Evolutionary conservation across 1,139 yeast genomes (phyloP).

Genomic region (Suhomyces yuchorum): DNA sequence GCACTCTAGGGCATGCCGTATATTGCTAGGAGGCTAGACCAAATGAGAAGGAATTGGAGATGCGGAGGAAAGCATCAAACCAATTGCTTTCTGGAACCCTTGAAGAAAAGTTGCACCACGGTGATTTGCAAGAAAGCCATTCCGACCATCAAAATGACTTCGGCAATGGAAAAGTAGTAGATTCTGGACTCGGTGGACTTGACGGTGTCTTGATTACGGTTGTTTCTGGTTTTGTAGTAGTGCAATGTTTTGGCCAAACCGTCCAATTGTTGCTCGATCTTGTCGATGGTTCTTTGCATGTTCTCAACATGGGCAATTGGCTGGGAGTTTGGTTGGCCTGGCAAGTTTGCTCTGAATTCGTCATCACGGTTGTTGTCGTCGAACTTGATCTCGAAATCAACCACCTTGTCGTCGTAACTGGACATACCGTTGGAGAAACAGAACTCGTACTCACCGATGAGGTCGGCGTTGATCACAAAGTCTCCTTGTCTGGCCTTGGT

Average conservation of each 20-base stretch:
- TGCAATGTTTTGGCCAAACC: slow-evolving; percentile 66
- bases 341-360: slow-evolving; percentile 63
- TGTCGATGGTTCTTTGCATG: slow-evolving; percentile 58
- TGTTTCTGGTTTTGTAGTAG: slow-evolving; percentile 89
- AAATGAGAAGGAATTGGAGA: background rate
- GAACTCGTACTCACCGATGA: slow-evolving; percentile 84
- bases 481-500: slow-evolving; percentile 83
- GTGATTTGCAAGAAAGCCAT: slow-evolving; percentile 85
- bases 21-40: slow-evolving; percentile 2
- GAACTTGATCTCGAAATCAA: slow-evolving; percentile 80
- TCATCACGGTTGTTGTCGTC: slow-evolving; percentile 46
- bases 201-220: slow-evolving; percentile 90
- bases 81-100: slow-evolving; percentile 77
- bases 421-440: slow-evolving; percentile 90
- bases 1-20: background rate
- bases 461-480: slow-evolving; percentile 69
- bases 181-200: slow-evolving; percentile 85
- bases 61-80: slow-evolving; percentile 41
- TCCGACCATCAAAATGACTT: slow-evolving; percentile 77
- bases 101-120: slow-evolving; percentile 84
- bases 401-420: slow-evolving; percentile 81
- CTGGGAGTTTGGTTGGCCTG: slow-evolving; percentile 58
- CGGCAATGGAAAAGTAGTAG: slow-evolving; percentile 80
- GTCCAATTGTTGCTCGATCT: slow-evolving; percentile 69
- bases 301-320: slow-evolving; percentile 63